phyloP scores from a whole-genome alignment of 371 early-diverging fungal genomes.

The Rhizopus arrhizus region DNA sequence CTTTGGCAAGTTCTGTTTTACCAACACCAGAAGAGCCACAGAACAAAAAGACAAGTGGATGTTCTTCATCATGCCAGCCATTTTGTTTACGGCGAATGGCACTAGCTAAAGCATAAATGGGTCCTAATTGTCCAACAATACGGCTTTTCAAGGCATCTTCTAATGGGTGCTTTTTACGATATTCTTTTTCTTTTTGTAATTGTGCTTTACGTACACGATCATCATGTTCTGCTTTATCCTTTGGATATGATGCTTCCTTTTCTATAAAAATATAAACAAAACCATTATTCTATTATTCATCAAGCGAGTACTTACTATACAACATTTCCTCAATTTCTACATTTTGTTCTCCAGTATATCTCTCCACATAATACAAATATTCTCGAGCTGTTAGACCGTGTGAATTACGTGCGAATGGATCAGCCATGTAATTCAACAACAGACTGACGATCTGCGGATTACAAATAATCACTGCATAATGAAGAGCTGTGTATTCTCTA shows the following conservation, averaged over 20 bases:
- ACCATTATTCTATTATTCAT: not conserved
- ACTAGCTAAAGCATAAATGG: slow-evolving; percentile 62
- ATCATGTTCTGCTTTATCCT: slow-evolving; percentile 49
- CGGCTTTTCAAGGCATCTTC: slow-evolving; percentile 51
- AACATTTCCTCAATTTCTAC: slow-evolving; percentile 43
- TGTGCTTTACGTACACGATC: slow-evolving; percentile 42
- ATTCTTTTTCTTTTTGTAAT: slow-evolving; percentile 52
- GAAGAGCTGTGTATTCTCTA: slow-evolving; percentile 62
- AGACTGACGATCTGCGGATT: slow-evolving; percentile 56
- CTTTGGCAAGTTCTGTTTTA: slow-evolving; percentile 75
- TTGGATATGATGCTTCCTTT: slow-evolving; percentile 41
- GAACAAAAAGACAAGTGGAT: slow-evolving; percentile 74
- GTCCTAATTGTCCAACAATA: slow-evolving; percentile 70
- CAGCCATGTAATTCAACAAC: slow-evolving; percentile 65
- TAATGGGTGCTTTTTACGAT: slow-evolving; percentile 56
- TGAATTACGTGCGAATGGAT: slow-evolving; percentile 50
- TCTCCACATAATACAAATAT: slow-evolving; percentile 51
- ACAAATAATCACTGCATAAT: slow-evolving; percentile 68
- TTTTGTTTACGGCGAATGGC: slow-evolving; percentile 68
- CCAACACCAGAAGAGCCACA: slow-evolving; percentile 77
- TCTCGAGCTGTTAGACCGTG: slow-evolving; percentile 51
- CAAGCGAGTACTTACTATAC: slow-evolving; percentile 22
- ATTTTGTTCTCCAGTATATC: slow-evolving; percentile 53
- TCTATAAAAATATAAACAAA: slow-evolving; percentile 22
- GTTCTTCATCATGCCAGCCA: slow-evolving; percentile 67